phyloP scores from a whole-genome alignment of 2,329 filamentous ascomycete genomes.

The Grosmannia clavigera region DNA sequence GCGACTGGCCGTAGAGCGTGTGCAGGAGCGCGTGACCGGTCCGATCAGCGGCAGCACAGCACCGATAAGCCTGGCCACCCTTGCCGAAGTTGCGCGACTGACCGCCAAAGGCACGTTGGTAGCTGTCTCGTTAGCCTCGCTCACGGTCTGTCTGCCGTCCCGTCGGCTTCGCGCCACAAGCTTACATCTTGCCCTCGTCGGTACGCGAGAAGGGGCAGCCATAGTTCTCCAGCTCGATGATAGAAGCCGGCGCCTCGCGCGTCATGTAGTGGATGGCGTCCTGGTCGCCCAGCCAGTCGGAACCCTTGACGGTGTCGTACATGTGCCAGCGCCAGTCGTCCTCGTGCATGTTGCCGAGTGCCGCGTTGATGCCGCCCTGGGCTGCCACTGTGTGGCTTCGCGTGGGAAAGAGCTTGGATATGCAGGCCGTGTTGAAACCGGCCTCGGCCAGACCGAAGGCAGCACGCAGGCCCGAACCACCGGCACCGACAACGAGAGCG shows the following conservation, averaged over 20 bases:
- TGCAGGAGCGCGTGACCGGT: constrained; percentile 96
- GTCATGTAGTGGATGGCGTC: constrained; percentile 99
- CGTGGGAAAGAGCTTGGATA: constrained; percentile 77
- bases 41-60: constrained; percentile 90
- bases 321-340: constrained; percentile 99
- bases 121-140: constrained; percentile 33
- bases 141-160: neutral
- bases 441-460: constrained; percentile 80
- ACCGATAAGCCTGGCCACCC: constrained; percentile 95
- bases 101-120: constrained; percentile 97
- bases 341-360: constrained; percentile 90
- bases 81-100: constrained; percentile 93
- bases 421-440: constrained; percentile 81
- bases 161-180: constrained; percentile 4
- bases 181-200: constrained; percentile 86
- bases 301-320: constrained; percentile 98
- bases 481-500: constrained; percentile 84
- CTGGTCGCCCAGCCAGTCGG: constrained; percentile 94
- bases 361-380: constrained; percentile 78
- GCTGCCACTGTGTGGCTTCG: constrained; percentile 74
- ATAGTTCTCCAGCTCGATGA: constrained; percentile 94
- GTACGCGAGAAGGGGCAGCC: constrained; percentile 95
- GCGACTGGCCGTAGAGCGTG: constrained; percentile 94
- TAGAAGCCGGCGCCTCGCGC: constrained; percentile 78
- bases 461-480: constrained; percentile 68